These are phyloP conservation scores for Pezicula rhizophila DNA, from an alignment of 2,329 filamentous ascomycete species.

Conservation along the genomic window DNA sequence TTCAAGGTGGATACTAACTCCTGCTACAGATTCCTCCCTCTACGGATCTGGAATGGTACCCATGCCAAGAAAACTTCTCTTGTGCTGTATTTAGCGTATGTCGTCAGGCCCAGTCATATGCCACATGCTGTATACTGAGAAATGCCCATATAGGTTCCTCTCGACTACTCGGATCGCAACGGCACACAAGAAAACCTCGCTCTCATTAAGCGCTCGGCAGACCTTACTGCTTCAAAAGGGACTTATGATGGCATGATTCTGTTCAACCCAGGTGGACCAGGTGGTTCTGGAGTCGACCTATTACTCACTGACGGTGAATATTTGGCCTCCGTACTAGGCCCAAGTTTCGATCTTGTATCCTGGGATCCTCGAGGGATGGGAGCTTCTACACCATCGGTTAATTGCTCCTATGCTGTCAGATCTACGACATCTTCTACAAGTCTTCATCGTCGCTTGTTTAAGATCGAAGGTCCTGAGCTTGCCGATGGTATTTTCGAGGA, in stretches of 20 bases:
- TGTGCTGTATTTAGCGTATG: neutral
- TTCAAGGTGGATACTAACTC: too few relatives aligned
- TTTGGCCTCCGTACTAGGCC: constrained; percentile 30
- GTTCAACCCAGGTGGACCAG: constrained; percentile 37
- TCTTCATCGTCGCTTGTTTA: neutral
- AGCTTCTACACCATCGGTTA: constrained; percentile 38
- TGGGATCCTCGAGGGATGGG: constrained; percentile 43
- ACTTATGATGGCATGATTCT: neutral
- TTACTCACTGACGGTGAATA: constrained; percentile 17
- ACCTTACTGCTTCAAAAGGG: neutral
- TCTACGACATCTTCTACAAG: too few relatives aligned
- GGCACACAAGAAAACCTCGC: neutral
- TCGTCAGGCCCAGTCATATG: neutral
- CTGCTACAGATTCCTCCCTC: neutral
- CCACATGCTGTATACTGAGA: neutral
- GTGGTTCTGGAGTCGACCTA: constrained; percentile 31
- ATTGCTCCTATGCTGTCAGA: constrained; percentile 30
- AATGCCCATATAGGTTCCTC: neutral
- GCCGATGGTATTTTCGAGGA: constrained; percentile 27
- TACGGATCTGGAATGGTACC: neutral
- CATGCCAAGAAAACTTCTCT: neutral
- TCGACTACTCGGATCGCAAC: neutral
- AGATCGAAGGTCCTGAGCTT: neutral
- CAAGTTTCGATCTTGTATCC: constrained; percentile 34
- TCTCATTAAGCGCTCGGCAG: neutral